A percentile compares a stretch with the other conserved stretches of the same genome.
Evolutionary conservation across 257 asterid species (phyloP).

Genomic region (Ballota nigra): DNA sequence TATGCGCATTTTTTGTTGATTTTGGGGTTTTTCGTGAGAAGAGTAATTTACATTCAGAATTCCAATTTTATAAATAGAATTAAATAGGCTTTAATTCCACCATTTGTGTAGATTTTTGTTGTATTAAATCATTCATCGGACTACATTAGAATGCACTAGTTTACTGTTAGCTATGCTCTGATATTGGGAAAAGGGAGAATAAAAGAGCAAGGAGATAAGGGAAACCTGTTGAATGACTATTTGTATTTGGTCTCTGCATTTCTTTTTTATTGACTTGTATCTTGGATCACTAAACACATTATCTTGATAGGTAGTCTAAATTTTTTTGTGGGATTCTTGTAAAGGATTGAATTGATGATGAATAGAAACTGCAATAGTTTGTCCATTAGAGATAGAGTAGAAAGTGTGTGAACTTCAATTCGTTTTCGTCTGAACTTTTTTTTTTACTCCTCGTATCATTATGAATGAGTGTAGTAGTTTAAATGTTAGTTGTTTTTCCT

Average conservation of each 20-base stretch:
- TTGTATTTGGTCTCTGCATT: background rate
- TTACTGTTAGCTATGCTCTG: background rate
- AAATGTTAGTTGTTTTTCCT: background rate
- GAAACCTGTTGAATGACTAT: background rate
- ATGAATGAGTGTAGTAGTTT: background rate
- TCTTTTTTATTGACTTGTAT: background rate
- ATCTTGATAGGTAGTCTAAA: background rate
- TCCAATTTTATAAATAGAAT: background rate
- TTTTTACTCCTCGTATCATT: background rate
- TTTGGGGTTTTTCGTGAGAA: conserved; percentile 14
- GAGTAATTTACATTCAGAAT: background rate
- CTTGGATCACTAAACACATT: background rate
- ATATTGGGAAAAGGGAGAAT: background rate
- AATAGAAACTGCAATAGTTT: background rate
- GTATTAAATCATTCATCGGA: background rate
- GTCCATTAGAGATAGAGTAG: background rate
- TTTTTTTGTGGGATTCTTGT: background rate
- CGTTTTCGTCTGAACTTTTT: background rate
- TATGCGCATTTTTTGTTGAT: conserved; percentile 1
- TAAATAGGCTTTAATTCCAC: background rate
- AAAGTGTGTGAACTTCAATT: conserved; percentile 9
- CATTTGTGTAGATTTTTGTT: background rate
- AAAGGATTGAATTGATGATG: background rate
- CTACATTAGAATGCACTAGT: background rate
- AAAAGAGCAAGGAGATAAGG: background rate